phyloP scores from a whole-genome alignment of 805 yeast species.

The Metschnikowia anglica region DNA sequence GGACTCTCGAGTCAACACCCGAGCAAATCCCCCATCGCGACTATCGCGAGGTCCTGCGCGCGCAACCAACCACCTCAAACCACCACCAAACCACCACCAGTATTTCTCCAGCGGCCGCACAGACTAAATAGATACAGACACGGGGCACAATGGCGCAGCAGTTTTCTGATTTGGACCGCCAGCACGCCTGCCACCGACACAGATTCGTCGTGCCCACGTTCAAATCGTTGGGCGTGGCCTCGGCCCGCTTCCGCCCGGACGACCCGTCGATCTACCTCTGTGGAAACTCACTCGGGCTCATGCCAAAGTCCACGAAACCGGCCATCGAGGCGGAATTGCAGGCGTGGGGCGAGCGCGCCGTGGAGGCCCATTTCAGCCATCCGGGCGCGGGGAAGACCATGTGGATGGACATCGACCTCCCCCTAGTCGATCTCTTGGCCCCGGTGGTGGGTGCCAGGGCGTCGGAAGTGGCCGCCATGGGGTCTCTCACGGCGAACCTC shows the following conservation, averaged over 20 bases:
- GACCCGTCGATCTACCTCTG: conserved; percentile 61
- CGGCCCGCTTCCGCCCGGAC: conserved; percentile 16
- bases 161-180: conserved; percentile 3
- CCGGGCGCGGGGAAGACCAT: conserved; percentile 53
- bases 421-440: conserved; percentile 66
- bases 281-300: conserved; percentile 91
- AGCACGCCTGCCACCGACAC: conserved; percentile 39
- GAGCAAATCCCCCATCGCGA: too few species aligned
- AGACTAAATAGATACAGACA: neutral
- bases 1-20: too few species aligned
- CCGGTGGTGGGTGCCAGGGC: conserved; percentile 72
- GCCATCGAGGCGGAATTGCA: conserved; percentile 66
- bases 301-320: conserved; percentile 64
- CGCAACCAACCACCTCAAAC: too few species aligned
- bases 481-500: conserved; percentile 77
- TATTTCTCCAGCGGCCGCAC: neutral
- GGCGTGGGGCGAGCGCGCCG: conserved; percentile 83
- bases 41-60: too few species aligned
- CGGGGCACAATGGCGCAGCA: too few species aligned
- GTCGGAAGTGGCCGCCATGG: conserved; percentile 86
- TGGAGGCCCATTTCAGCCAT: conserved; percentile 80
- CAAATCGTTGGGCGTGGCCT: conserved; percentile 51
- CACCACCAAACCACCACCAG: neutral
- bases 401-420: conserved; percentile 87
- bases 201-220: conserved; percentile 69